Evolutionary conservation across 108 stramenopile species (phyloP), one percentile per base, ranked within the genome.

Genomic region (Skeletonema marinoi): DNA sequence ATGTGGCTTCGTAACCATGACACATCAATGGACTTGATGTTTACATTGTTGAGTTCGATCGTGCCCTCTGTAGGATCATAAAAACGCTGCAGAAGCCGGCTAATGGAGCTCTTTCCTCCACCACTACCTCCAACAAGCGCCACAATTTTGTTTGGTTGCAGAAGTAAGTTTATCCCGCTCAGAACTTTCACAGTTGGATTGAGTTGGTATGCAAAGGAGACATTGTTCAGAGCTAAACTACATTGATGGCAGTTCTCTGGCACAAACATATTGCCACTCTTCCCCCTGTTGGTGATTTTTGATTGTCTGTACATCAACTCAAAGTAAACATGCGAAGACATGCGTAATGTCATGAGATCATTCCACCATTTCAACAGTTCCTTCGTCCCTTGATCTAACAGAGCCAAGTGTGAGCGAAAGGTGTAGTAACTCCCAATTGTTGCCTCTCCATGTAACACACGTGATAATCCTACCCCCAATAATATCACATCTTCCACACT

Each of bases 131-230:
- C 96, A 30, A 93, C 92, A 17, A 97, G 78, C 3, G 95, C 96
- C 21, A 87, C 70, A 0, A 92, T 88, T 66, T 85, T 78, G 31
- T 73, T 70, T 10, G 78, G 63, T 21, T 51, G 58, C 31, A 88
- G 69, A 3, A 19, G 61, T 56, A 76, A 74, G 19, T 75, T 35
- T 60, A 93, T 67, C 21, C 85, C 71, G 33, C 85, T 41, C 38
- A 93, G 84, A 32, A 93, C 91, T 17, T 63, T 33, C 10, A 74
- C 56, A 46, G 89, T 80, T 19, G 91, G 91, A 32, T 95, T 83
- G 33, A 87, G 72, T 3, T 90, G 96, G 82, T 96, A 98, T 63
- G 83, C 36, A 81, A 98, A 98, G n/a, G 83, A 74, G 25, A 98
- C 93, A 75, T 90, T 78, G 9, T 86, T 63, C n/a, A 94, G 14